Percentiles rank a stretch among this genome's conserved stretches.
phyloP scores from a whole-genome alignment of 257 asterid genomes.

The Rubia yunnanensis region DNA sequence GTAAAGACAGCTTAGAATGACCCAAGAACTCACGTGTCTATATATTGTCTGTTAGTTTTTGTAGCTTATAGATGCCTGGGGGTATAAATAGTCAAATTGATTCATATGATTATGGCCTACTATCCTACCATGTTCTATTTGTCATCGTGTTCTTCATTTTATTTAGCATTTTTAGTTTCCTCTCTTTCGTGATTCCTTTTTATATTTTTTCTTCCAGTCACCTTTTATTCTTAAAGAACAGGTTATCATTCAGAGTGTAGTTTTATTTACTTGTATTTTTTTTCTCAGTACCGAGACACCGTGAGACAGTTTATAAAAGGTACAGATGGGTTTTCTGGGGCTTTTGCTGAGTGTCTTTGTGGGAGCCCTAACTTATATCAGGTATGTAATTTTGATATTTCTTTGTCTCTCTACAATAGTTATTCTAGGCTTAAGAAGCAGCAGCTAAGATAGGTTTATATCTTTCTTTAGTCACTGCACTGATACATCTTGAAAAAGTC shows the following conservation, averaged over 20 bases:
- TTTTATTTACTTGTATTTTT: neutral
- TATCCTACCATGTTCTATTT: neutral
- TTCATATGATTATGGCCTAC: neutral
- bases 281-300: constrained; percentile 78
- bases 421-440: constrained; percentile 3
- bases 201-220: neutral
- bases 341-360: constrained; percentile 92
- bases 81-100: neutral
- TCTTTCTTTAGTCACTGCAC: neutral
- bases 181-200: neutral
- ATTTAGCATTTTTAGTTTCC: neutral
- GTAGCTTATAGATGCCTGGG: neutral
- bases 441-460: neutral
- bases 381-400: constrained; percentile 35
- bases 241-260: neutral
- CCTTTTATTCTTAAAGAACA: constrained; percentile 2
- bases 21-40: neutral
- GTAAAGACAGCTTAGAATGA: neutral
- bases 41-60: neutral
- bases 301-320: constrained; percentile 95
- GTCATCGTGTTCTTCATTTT: neutral
- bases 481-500: neutral
- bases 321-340: constrained; percentile 94
- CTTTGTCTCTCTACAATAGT: neutral
- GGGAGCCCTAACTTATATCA: constrained; percentile 95